phyloP scores from a whole-genome alignment of 257 asterid species.

The Capsicum chinense region DNA sequence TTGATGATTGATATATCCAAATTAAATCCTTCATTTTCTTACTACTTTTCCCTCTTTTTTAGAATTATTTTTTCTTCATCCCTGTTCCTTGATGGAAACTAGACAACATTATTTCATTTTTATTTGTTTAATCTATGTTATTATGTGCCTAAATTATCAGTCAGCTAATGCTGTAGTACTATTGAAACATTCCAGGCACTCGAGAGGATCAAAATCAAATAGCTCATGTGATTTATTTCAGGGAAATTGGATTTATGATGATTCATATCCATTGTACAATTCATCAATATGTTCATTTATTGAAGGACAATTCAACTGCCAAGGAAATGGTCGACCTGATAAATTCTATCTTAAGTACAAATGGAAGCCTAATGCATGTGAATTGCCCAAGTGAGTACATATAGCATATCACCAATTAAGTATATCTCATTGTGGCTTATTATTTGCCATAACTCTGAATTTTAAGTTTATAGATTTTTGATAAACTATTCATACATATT shows the following conservation, averaged over 20 bases:
- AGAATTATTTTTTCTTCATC: background rate
- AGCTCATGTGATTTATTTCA: slow-evolving; percentile 55
- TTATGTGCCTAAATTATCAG: background rate
- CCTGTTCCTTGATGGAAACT: slow-evolving; percentile 19
- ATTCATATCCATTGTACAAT: slow-evolving; percentile 49
- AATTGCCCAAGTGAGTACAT: slow-evolving; percentile 56
- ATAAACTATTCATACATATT: background rate
- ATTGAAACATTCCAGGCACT: slow-evolving; percentile 24
- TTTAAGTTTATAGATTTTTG: background rate
- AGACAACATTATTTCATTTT: background rate
- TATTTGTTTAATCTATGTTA: background rate
- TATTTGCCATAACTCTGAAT: background rate
- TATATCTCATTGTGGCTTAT: background rate
- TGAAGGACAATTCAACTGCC: slow-evolving; percentile 64
- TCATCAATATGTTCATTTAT: slow-evolving; percentile 65
- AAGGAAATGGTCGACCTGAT: slow-evolving; percentile 69
- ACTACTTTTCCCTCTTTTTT: background rate
- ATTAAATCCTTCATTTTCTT: background rate
- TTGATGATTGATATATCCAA: background rate
- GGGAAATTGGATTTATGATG: slow-evolving; percentile 67
- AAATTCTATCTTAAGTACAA: slow-evolving; percentile 59
- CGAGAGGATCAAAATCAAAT: slow-evolving; percentile 16
- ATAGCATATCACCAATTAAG: background rate
- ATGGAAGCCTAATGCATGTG: slow-evolving; percentile 71
- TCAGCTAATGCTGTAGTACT: slow-evolving; percentile 27